Conservation (phyloP, 2,329 filamentous ascomycete genomes). For the Penicillium sp. region DNA sequence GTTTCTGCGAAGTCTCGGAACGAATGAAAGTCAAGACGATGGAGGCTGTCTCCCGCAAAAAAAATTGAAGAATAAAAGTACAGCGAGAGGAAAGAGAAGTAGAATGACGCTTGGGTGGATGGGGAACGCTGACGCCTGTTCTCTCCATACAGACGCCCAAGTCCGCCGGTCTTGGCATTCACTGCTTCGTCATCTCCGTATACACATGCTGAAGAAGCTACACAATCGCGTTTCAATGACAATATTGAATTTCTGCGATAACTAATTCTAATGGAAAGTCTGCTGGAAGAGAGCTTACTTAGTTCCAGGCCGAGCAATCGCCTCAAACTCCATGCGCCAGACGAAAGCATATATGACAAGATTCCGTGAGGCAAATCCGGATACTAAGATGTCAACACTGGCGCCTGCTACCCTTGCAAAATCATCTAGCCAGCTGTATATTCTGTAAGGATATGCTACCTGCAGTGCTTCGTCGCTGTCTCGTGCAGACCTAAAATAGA, state of each 20-base stretch:
- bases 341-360: background rate
- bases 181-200: constrained; percentile 27
- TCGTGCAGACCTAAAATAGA: background rate
- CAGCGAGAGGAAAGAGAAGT: constrained; percentile 14
- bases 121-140: constrained; percentile 40
- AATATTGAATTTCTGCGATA: background rate
- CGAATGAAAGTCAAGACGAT: constrained; percentile 1
- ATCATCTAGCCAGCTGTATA: background rate
- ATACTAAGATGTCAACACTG: background rate
- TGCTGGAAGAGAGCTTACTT: background rate
- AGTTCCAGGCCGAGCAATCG: constrained; percentile 3
- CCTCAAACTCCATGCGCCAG: background rate
- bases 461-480: background rate
- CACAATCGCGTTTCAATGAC: background rate
- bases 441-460: background rate
- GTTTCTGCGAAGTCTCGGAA: background rate
- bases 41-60: constrained; percentile 16
- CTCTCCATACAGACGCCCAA: constrained; percentile 8
- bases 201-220: background rate
- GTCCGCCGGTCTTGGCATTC: constrained; percentile 33
- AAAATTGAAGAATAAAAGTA: constrained; percentile 22
- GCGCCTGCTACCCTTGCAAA: background rate
- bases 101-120: constrained; percentile 38
- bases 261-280: background rate
- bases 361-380: background rate